Evolutionary conservation across 805 yeast genomes (phyloP).

Genomic region (Priceomyces medius): DNA sequence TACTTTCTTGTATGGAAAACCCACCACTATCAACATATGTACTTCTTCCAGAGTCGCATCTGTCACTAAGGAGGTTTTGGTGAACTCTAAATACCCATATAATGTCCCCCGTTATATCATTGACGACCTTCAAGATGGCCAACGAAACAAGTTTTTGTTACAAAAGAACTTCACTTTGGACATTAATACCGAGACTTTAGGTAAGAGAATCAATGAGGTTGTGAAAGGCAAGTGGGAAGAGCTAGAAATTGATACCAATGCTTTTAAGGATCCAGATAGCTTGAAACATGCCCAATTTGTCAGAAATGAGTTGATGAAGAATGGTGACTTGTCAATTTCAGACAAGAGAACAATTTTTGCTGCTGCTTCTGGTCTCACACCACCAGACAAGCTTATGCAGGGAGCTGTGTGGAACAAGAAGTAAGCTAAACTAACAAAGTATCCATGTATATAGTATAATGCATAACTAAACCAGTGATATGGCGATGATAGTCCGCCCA

Average conservation of each 20-base stretch:
- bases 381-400: constrained; percentile 25
- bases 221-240: constrained; percentile 31
- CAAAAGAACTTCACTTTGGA: constrained; percentile 27
- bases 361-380: constrained; percentile 27
- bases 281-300: constrained; percentile 13
- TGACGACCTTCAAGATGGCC: constrained; percentile 16
- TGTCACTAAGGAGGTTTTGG: constrained; percentile 37
- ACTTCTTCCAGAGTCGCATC: constrained; percentile 37
- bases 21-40: constrained; percentile 26
- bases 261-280: constrained; percentile 8
- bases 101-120: constrained; percentile 34
- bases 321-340: constrained; percentile 25
- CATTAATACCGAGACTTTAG: constrained; percentile 21
- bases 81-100: constrained; percentile 42
- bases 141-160: constrained; percentile 31
- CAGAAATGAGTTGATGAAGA: constrained; percentile 23
- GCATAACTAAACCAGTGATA: constrained; percentile 1
- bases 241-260: constrained; percentile 9
- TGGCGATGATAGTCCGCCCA: no score
- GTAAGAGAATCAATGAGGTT: constrained; percentile 25
- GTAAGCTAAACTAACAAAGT: constrained; percentile 3
- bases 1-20: constrained; percentile 40
- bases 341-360: constrained; percentile 32
- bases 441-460: constrained; percentile 6
- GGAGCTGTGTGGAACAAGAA: constrained; percentile 26